Conservation (phyloP, 495 filamentous ascomycete genomes). For the Pyronema omphalodes region DNA sequence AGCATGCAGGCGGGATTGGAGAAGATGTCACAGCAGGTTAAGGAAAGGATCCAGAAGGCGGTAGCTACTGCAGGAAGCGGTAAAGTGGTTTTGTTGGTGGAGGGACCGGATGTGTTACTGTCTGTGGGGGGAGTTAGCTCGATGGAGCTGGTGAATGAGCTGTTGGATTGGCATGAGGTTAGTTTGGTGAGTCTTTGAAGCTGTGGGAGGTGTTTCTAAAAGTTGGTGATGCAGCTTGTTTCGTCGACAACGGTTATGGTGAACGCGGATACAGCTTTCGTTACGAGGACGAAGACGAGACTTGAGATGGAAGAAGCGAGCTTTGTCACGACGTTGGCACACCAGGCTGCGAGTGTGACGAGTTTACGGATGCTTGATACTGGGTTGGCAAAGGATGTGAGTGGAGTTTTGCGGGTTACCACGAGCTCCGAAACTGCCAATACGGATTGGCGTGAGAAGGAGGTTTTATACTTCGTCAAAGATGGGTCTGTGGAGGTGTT, state of each 20-base stretch:
- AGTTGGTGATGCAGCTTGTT: conserved; percentile 26
- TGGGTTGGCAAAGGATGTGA: conserved; percentile 74
- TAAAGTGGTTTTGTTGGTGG: conserved; percentile 34
- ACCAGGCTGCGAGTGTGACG: conserved; percentile 50
- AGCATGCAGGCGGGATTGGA: not conserved
- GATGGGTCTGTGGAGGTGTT: conserved; percentile 67
- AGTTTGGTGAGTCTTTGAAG: conserved; percentile 11
- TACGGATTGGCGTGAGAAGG: conserved; percentile 36
- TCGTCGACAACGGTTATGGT: conserved; percentile 45
- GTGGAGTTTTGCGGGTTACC: conserved; percentile 67
- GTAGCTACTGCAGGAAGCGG: conserved; percentile 7
- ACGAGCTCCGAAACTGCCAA: conserved; percentile 24
- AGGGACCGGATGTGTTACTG: conserved; percentile 38
- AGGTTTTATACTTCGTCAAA: conserved; percentile 64
- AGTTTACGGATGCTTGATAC: conserved; percentile 61
- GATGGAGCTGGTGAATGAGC: conserved; percentile 27
- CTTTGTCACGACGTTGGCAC: conserved; percentile 50
- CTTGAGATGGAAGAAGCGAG: conserved; percentile 52
- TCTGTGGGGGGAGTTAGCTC: conserved; percentile 28
- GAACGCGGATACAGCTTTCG: conserved; percentile 51
- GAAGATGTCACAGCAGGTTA: not conserved
- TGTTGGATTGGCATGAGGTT: conserved; percentile 39
- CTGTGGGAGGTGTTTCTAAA: conserved; percentile 10
- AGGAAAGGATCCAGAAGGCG: not conserved
- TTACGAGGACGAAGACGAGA: conserved; percentile 38